These are phyloP conservation scores for Penicillium atrosanguineum DNA, from an alignment of 495 filamentous ascomycete genomes.

Conservation along the genomic window DNA sequence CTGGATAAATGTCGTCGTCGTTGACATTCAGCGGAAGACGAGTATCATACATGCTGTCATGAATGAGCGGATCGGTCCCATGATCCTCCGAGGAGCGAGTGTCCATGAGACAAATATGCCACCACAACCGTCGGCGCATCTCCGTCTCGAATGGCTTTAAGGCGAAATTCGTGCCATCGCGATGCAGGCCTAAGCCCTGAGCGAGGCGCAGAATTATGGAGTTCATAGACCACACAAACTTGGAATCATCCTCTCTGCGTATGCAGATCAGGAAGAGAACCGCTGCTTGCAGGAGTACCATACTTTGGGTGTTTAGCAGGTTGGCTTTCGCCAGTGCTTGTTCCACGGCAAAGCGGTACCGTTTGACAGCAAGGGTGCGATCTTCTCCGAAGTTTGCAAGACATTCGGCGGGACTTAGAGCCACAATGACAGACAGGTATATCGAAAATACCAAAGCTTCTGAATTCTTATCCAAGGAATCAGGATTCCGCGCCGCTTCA, in stretches of 20 bases:
- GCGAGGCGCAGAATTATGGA: slow-evolving; percentile 75
- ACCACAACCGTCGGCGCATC: slow-evolving; percentile 82
- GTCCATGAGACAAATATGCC: slow-evolving; percentile 77
- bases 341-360: slow-evolving; percentile 78
- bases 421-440: slow-evolving; percentile 72
- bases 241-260: slow-evolving; percentile 62
- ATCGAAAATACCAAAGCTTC: slow-evolving; percentile 79
- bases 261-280: slow-evolving; percentile 68
- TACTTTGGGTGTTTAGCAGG: slow-evolving; percentile 70
- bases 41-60: slow-evolving; percentile 70
- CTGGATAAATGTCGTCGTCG: slow-evolving; percentile 69
- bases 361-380: slow-evolving; percentile 46
- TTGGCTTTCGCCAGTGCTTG: slow-evolving; percentile 73
- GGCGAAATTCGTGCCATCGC: slow-evolving; percentile 72
- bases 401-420: slow-evolving; percentile 53
- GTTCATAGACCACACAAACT: slow-evolving; percentile 66
- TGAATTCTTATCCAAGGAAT: slow-evolving; percentile 54
- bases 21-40: slow-evolving; percentile 74
- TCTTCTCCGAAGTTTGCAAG: slow-evolving; percentile 34
- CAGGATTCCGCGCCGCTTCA: slow-evolving; percentile 47
- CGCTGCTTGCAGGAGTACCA: slow-evolving; percentile 74
- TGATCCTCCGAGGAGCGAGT: slow-evolving; percentile 78
- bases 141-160: slow-evolving; percentile 77
- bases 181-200: slow-evolving; percentile 76
- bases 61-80: slow-evolving; percentile 73